Evolutionary conservation across 2,329 filamentous ascomycete species (phyloP).

Genomic region (Eutypella sp.): DNA sequence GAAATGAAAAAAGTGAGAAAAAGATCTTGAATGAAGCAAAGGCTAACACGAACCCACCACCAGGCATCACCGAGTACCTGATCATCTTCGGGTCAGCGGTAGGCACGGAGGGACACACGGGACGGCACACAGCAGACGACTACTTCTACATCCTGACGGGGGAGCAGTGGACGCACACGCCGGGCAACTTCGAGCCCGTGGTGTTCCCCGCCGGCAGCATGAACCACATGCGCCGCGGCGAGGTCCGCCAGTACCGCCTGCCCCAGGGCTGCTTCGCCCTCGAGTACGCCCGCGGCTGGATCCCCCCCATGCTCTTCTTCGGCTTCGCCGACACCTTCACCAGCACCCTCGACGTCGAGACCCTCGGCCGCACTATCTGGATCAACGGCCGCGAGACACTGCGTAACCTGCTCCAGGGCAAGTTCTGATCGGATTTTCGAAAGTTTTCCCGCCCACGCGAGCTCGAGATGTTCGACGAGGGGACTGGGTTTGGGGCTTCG

Average conservation of each 20-base stretch:
- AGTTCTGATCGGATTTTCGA: too few species aligned
- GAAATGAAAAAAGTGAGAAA: too few species aligned
- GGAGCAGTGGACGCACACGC: slow-evolving; percentile 69
- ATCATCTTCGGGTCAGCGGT: slow-evolving; percentile 82
- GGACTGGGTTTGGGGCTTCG: too few species aligned
- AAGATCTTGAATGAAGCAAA: too few species aligned
- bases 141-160: slow-evolving; percentile 89
- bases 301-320: slow-evolving; percentile 88
- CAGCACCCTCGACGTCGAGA: slow-evolving; percentile 80
- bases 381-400: slow-evolving; percentile 76
- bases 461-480: too few species aligned
- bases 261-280: slow-evolving; percentile 71
- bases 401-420: slow-evolving; percentile 62
- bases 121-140: slow-evolving; percentile 87
- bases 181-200: slow-evolving; percentile 62
- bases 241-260: slow-evolving; percentile 81
- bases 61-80: slow-evolving; percentile 78
- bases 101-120: slow-evolving; percentile 83
- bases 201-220: slow-evolving; percentile 64
- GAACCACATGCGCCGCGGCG: slow-evolving; percentile 67
- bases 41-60: too few species aligned
- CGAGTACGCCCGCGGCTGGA: slow-evolving; percentile 84
- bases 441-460: too few species aligned
- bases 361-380: slow-evolving; percentile 71
- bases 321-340: slow-evolving; percentile 77